Conservation (phyloP, 129 eudicot genomes). For the Chrysanthemum lavandulifolium region DNA sequence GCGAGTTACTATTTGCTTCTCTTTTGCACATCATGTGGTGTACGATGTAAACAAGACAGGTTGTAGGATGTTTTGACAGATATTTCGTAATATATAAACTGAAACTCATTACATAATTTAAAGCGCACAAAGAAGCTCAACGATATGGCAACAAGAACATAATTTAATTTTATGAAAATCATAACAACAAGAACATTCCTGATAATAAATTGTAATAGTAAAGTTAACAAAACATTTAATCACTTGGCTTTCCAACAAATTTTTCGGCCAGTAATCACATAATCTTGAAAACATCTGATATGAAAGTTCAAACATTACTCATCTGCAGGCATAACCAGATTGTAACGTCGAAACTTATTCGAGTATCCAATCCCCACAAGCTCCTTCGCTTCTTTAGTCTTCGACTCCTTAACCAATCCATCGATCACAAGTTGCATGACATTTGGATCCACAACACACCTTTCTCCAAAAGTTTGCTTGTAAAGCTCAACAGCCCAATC, state of each 20-base stretch:
- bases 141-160: neutral
- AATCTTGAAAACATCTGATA: slow-evolving; percentile 19
- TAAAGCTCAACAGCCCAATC: slow-evolving; percentile 48
- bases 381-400: slow-evolving; percentile 43
- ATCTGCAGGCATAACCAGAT: slow-evolving; percentile 34
- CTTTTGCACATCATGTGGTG: neutral
- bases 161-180: slow-evolving; percentile 10
- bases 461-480: slow-evolving; percentile 27
- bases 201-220: slow-evolving; percentile 2
- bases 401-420: slow-evolving; percentile 44
- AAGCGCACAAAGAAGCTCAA: slow-evolving; percentile 10
- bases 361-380: slow-evolving; percentile 49
- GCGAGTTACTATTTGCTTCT: neutral
- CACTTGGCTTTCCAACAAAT: slow-evolving; percentile 6
- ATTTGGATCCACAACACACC: slow-evolving; percentile 23
- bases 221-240: slow-evolving; percentile 10
- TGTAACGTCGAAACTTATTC: slow-evolving; percentile 26
- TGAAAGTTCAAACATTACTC: slow-evolving; percentile 20
- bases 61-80: neutral
- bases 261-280: slow-evolving; percentile 1
- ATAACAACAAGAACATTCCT: slow-evolving; percentile 16
- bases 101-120: neutral
- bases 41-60: neutral
- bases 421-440: slow-evolving; percentile 47
- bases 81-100: neutral